Conservation (phyloP, 2,329 filamentous ascomycete species). For the Coniochaeta sp. region DNA sequence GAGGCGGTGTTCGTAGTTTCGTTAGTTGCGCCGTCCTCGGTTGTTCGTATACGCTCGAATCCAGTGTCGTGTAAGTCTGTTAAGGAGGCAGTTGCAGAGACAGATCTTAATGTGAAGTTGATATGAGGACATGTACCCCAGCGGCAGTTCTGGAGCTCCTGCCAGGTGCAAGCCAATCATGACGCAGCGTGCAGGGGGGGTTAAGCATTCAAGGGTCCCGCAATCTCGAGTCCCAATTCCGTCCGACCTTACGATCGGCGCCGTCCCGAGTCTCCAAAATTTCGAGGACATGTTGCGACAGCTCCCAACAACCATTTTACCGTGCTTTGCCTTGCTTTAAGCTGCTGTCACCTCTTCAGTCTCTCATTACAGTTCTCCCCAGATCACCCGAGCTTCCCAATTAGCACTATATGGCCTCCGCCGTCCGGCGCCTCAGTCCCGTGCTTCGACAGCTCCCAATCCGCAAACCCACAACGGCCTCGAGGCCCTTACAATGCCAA, state of each 20-base stretch:
- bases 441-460: conserved; percentile 7
- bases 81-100: neutral
- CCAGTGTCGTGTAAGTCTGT: neutral
- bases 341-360: no score
- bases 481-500: conserved; percentile 35
- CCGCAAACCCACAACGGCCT: conserved; percentile 7
- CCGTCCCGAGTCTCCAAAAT: neutral
- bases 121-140: neutral
- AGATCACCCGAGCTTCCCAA: neutral
- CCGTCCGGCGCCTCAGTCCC: conserved; percentile 2
- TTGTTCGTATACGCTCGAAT: neutral
- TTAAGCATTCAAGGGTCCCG: no score
- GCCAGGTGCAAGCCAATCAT: neutral
- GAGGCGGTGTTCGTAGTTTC: neutral
- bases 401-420: conserved; percentile 7
- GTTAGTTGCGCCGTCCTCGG: neutral
- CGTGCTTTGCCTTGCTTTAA: neutral
- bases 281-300: neutral
- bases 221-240: neutral
- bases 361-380: neutral
- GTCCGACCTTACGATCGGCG: neutral
- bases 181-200: neutral
- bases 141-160: neutral
- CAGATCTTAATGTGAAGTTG: neutral
- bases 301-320: neutral